Percentiles rank a stretch among this genome's conserved stretches.
Conservation (phyloP, 192 early-diverging fungal genomes). For the Rhizoclosmatium globosum region DNA sequence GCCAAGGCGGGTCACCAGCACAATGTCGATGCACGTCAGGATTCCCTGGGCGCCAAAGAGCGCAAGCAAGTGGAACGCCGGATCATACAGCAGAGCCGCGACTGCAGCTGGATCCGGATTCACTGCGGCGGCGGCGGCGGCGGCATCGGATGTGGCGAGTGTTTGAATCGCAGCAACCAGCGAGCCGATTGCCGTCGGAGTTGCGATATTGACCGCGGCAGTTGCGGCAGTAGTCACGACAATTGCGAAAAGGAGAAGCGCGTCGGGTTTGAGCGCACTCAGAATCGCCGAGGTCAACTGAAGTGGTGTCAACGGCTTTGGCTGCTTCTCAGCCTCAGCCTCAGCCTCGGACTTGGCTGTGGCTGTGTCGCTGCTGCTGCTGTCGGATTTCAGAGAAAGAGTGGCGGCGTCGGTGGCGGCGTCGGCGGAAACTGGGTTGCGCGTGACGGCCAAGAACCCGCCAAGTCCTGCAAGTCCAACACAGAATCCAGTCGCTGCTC, state of each 20-base stretch:
- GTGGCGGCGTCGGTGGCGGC: neutral
- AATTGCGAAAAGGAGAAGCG: constrained; percentile 19
- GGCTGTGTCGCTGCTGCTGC: neutral
- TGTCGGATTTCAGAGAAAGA: neutral
- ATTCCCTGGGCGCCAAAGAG: constrained; percentile 38
- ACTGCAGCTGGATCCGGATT: neutral
- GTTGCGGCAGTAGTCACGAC: constrained; percentile 37
- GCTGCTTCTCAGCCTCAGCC: neutral
- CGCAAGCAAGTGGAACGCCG: constrained; percentile 32
- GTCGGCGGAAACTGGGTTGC: neutral
- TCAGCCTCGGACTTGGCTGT: neutral
- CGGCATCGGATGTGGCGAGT: neutral
- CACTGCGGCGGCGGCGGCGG: too few species aligned
- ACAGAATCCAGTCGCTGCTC: too few species aligned
- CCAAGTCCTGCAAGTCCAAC: too few species aligned
- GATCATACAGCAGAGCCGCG: constrained; percentile 3
- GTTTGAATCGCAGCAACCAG: constrained; percentile 46
- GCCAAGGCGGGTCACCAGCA: constrained; percentile 44
- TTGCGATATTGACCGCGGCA: constrained; percentile 48
- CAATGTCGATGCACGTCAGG: constrained; percentile 49
- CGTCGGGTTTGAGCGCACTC: constrained; percentile 3
- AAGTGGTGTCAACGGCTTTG: neutral
- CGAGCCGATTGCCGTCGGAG: constrained; percentile 48
- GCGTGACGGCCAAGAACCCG: too few species aligned
- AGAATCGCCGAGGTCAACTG: neutral